Percentiles rank a stretch among this genome's conserved stretches.
Evolutionary conservation across 2,329 filamentous ascomycete genomes (phyloP).

Genomic region (Apiospora saccharicola): DNA sequence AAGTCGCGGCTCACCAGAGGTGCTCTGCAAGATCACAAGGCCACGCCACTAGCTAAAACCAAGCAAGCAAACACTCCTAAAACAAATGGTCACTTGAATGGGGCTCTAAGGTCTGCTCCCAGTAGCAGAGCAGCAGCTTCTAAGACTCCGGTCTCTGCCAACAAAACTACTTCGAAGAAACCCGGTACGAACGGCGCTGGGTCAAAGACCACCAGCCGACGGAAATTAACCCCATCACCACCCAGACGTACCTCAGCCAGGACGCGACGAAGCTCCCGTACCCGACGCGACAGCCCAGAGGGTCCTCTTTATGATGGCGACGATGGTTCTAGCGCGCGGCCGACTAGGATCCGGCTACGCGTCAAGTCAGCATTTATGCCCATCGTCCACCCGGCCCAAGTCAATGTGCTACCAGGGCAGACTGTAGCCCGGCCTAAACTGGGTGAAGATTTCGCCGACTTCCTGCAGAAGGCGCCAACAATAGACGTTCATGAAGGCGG

Average conservation of each 20-base stretch:
- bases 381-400: slow-evolving; percentile 65
- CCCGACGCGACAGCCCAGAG: slow-evolving; percentile 41
- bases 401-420: slow-evolving; percentile 51
- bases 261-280: slow-evolving; percentile 53
- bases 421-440: slow-evolving; percentile 54
- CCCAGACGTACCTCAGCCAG: slow-evolving; percentile 49
- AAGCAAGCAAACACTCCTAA: slow-evolving; percentile 38
- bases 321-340: slow-evolving; percentile 37
- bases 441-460: slow-evolving; percentile 64
- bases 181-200: slow-evolving; percentile 32
- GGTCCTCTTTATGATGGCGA: slow-evolving; percentile 33
- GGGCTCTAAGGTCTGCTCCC: slow-evolving; percentile 39
- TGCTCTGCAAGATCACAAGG: slow-evolving; percentile 47
- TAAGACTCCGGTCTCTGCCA: slow-evolving; percentile 33
- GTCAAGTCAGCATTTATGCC: slow-evolving; percentile 59
- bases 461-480: slow-evolving; percentile 56
- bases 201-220: slow-evolving; percentile 34
- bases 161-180: slow-evolving; percentile 34
- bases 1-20: slow-evolving; percentile 61
- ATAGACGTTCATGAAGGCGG: slow-evolving; percentile 67
- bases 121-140: slow-evolving; percentile 29
- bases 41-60: slow-evolving; percentile 40
- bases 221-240: slow-evolving; percentile 52
- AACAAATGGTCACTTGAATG: slow-evolving; percentile 41
- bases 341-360: slow-evolving; percentile 56